Percentiles rank a stretch among this genome's conserved stretches.
These are phyloP conservation scores for Uronychia setigera DNA, from an alignment of 73 alveolate genomes.

Conservation along the genomic window DNA sequence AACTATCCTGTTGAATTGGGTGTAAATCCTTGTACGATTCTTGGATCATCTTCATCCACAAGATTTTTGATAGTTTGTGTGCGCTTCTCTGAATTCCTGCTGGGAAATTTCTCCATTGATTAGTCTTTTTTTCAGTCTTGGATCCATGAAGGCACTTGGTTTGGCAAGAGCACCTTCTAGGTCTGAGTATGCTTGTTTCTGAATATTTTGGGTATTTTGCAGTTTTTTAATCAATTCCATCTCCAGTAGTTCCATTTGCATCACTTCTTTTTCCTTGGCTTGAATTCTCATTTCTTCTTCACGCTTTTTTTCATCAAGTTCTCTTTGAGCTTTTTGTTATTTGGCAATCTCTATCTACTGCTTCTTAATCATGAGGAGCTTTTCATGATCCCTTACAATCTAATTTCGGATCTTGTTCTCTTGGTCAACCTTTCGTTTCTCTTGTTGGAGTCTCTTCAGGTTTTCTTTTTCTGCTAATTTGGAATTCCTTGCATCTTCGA, in stretches of 20 bases:
- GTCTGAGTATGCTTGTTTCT: slow-evolving; percentile 64
- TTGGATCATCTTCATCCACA: too few relatives aligned
- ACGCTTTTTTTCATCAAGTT: slow-evolving; percentile 23
- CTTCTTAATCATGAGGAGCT: slow-evolving; percentile 21
- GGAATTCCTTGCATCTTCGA: slow-evolving; percentile 36
- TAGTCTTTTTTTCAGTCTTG: neutral
- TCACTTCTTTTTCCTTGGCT: slow-evolving; percentile 57
- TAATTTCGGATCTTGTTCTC: slow-evolving; percentile 12
- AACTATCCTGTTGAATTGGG: too few relatives aligned
- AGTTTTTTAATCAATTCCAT: slow-evolving; percentile 70
- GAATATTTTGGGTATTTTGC: slow-evolving; percentile 61
- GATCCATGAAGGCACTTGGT: slow-evolving; percentile 4
- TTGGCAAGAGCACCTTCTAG: slow-evolving; percentile 58
- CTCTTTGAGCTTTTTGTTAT: slow-evolving; percentile 36
- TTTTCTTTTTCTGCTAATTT: slow-evolving; percentile 18
- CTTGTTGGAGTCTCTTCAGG: slow-evolving; percentile 11
- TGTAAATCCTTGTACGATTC: too few relatives aligned
- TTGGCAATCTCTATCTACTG: slow-evolving; percentile 24
- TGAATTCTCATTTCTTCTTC: slow-evolving; percentile 38
- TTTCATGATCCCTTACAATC: slow-evolving; percentile 20
- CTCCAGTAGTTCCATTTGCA: slow-evolving; percentile 71
- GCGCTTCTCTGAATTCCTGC: too few relatives aligned
- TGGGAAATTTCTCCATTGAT: neutral
- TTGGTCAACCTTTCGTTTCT: slow-evolving; percentile 13
- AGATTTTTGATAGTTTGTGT: too few relatives aligned